Conservation (phyloP, 345 rosid genomes). For the Gossypium anomalum region DNA sequence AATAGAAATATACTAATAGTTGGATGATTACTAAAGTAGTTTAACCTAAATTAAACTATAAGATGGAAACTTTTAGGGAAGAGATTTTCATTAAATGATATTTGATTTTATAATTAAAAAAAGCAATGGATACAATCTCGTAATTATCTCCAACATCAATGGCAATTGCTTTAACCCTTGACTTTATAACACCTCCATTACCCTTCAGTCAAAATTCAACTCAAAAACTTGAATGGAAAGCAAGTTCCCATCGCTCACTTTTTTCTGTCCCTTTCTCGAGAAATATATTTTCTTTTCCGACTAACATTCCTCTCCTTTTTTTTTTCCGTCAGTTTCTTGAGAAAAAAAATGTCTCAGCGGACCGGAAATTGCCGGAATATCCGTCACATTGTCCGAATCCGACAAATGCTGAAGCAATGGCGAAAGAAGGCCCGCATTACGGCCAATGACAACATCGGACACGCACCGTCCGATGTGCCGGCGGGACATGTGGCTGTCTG, state of each 20-base stretch:
- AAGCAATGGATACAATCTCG: slow-evolving; percentile 20
- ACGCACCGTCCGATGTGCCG: slow-evolving; percentile 60
- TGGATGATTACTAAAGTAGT: too few relatives aligned
- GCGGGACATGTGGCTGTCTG: slow-evolving; percentile 76
- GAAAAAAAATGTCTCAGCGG: slow-evolving; percentile 19
- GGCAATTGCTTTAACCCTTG: not conserved
- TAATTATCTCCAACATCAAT: slow-evolving; percentile 14
- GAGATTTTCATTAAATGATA: too few relatives aligned
- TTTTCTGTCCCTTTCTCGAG: slow-evolving; percentile 22
- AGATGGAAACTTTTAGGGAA: too few relatives aligned
- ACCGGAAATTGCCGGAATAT: slow-evolving; percentile 51
- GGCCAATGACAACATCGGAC: slow-evolving; percentile 17
- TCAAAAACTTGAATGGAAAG: not conserved
- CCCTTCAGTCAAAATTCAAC: not conserved
- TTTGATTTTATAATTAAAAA: too few relatives aligned
- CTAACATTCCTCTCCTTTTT: not conserved
- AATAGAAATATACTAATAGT: too few relatives aligned
- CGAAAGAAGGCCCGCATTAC: slow-evolving; percentile 50
- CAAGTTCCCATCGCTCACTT: not conserved
- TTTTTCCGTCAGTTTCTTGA: not conserved
- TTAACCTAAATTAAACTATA: too few relatives aligned
- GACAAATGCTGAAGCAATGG: slow-evolving; percentile 77
- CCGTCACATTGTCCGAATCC: slow-evolving; percentile 67
- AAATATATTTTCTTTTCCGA: not conserved
- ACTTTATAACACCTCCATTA: slow-evolving; percentile 2